phyloP scores from a whole-genome alignment of 2,329 filamentous ascomycete species.

The Coniochaeta sp. region DNA sequence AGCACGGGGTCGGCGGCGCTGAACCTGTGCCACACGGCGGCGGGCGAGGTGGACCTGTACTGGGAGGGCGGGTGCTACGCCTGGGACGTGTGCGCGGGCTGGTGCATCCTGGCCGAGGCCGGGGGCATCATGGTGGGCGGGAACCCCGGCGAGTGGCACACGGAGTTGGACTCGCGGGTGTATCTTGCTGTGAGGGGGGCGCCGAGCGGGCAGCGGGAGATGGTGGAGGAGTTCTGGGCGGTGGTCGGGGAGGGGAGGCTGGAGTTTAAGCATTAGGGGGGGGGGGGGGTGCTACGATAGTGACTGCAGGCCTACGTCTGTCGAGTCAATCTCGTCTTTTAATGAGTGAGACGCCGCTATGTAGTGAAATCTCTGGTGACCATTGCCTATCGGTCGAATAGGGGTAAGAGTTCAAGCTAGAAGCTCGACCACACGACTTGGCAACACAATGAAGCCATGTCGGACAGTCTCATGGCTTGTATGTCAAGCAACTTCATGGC shows the following conservation, averaged over 20 bases:
- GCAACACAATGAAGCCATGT: too few relatives aligned
- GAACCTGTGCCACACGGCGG: constrained; percentile 66
- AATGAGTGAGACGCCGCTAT: too few relatives aligned
- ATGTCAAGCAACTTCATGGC: too few relatives aligned
- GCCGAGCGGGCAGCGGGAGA: constrained; percentile 49
- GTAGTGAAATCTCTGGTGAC: too few relatives aligned
- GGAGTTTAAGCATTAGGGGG: constrained; percentile 26
- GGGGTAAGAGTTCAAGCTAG: too few relatives aligned
- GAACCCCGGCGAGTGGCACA: constrained; percentile 67
- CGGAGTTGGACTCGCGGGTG: constrained; percentile 48
- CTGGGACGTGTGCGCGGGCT: constrained; percentile 79
- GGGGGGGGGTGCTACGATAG: too few relatives aligned
- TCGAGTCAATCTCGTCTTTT: too few relatives aligned
- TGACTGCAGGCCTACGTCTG: too few relatives aligned
- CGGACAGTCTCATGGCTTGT: too few relatives aligned
- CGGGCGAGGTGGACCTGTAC: constrained; percentile 64
- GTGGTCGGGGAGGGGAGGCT: constrained; percentile 48
- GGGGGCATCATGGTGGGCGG: constrained; percentile 66
- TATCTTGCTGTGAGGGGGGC: constrained; percentile 59
- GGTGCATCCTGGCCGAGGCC: constrained; percentile 68
- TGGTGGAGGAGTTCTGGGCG: constrained; percentile 58
- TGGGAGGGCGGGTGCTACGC: constrained; percentile 84
- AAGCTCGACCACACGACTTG: too few relatives aligned
- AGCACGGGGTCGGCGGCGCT: constrained; percentile 66
- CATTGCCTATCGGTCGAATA: too few relatives aligned